Base-by-base conservation (phyloP, 2,329 filamentous ascomycete genomes). In the Beauveria australis region DNA sequence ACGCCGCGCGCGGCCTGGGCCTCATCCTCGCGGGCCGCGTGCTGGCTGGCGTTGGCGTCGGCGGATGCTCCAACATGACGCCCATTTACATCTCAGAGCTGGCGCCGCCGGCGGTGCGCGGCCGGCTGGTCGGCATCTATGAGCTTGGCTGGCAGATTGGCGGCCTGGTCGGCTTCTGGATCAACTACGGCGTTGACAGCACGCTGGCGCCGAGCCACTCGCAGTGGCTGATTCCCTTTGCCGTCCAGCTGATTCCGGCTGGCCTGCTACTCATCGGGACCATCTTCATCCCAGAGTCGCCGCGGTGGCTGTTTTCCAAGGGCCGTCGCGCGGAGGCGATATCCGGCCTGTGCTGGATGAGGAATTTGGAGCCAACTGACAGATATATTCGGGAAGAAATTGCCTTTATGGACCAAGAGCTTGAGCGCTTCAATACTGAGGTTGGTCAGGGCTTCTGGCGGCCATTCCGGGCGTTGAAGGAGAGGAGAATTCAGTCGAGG, bases 371-470 rank as follows among this genome's bases (percentile, higher is more conserved):
- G 9, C 69, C 74, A 0, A 76, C 80, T 6, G 79, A 89, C 64
- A 73, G 77, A 16, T 91, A 92, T 70, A 87, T 92, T 62, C 75
- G 87, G 1, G 88, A 92, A 70, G 89, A 92, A 72, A 78, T 92
- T 26, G 79, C 80, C 60, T 85, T 81, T 64, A 87, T 92, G 63
- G 88, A 92, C 56, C 79, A 81, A 18, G 87, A 89, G 14, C 75
- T 91, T 19, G 86, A 90, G 63, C 75, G 83, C 19, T 87, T 88
- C 72, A 77, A 81, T 51, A 70, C 76, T 3, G 80, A 82, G 33
- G 82, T 91, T 51, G 89, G 89, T 9, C 73, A 82, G 18, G 89
- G 89, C 3, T 91, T 92, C 78, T 91, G 85, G 85, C 86, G 87
- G 73, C 87, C 88, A 0, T 89, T 91, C 74, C 76, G 78, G 8